Evolutionary conservation across 2,329 filamentous ascomycete species (phyloP).

Genomic region (Ophiostoma quercus): DNA sequence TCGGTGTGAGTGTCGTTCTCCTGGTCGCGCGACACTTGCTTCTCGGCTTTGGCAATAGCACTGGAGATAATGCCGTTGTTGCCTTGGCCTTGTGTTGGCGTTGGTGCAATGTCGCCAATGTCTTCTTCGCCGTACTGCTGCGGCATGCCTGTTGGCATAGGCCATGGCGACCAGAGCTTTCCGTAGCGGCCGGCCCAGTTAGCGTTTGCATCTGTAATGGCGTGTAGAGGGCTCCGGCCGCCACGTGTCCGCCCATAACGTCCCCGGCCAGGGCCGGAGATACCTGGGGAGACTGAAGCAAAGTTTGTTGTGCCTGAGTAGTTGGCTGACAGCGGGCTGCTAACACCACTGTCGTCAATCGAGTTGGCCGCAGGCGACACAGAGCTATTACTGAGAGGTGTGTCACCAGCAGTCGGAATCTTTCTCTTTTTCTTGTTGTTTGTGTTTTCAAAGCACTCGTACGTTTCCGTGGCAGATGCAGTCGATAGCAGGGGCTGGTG

Average conservation of each 20-base stretch:
- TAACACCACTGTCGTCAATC: conserved; percentile 17
- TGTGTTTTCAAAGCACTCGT: conserved; percentile 96
- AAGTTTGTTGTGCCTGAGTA: conserved; percentile 41
- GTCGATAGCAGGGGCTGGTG: conserved; percentile 56
- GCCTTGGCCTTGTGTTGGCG: conserved; percentile 39
- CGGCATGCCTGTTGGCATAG: conserved; percentile 18
- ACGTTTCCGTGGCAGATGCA: conserved; percentile 72
- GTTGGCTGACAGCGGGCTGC: conserved; percentile 19
- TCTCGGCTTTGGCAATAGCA: conserved; percentile 81
- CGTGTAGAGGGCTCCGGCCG: conserved; percentile 57
- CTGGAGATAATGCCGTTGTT: conserved; percentile 76
- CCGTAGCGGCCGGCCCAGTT: conserved; percentile 49
- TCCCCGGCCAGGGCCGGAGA: conserved; percentile 80
- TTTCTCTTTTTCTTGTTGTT: conserved; percentile 99
- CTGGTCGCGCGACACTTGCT: conserved; percentile 50
- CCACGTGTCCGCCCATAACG: conserved; percentile 66
- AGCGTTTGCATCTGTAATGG: conserved; percentile 54
- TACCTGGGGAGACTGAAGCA: conserved; percentile 58
- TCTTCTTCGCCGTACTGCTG: not conserved
- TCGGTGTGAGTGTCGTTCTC: conserved; percentile 38
- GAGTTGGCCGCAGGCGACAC: conserved; percentile 26
- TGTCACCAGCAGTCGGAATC: conserved; percentile 81
- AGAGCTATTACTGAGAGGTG: conserved; percentile 43
- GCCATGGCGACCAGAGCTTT: conserved; percentile 41
- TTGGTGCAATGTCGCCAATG: not conserved